These are phyloP conservation scores for Aspergillus calidoustus DNA, from an alignment of 2,329 filamentous ascomycete species.

Conservation along the genomic window DNA sequence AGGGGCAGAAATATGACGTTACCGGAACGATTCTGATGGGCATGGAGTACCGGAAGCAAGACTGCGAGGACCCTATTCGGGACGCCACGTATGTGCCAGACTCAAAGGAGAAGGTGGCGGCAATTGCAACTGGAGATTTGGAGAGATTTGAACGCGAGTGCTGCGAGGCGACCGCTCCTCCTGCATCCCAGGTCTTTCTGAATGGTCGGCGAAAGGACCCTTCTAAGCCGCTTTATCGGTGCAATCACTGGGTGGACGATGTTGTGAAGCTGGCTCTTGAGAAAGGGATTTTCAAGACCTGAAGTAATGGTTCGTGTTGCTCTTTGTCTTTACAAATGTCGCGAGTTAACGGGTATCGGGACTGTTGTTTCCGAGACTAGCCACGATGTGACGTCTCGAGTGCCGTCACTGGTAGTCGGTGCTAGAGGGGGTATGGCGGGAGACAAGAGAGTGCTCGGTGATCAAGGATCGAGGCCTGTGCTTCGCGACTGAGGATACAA, in stretches of 20 bases:
- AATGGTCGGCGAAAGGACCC: constrained; percentile 18
- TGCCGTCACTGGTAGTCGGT: too few relatives aligned
- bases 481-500: too few relatives aligned
- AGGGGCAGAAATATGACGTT: constrained; percentile 23
- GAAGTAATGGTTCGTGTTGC: too few relatives aligned
- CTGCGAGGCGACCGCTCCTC: constrained; percentile 20
- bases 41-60: constrained; percentile 21
- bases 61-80: constrained; percentile 14
- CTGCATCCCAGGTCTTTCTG: constrained; percentile 20
- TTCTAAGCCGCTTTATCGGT: constrained; percentile 22
- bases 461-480: too few relatives aligned
- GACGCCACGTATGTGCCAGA: constrained; percentile 16
- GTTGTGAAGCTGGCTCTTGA: constrained; percentile 22
- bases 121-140: constrained; percentile 20
- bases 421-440: too few relatives aligned
- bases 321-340: too few relatives aligned
- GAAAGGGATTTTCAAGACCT: constrained; percentile 23
- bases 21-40: constrained; percentile 25
- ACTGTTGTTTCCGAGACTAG: too few relatives aligned
- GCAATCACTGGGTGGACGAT: constrained; percentile 24
- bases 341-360: too few relatives aligned
- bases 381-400: too few relatives aligned
- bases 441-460: too few relatives aligned
- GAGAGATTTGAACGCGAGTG: constrained; percentile 19
- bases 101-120: constrained; percentile 23